Evolutionary conservation across 768 basidiomycete species (phyloP), one percentile per base, ranked within the genome.

Genomic region (Mycena chlorophos): DNA sequence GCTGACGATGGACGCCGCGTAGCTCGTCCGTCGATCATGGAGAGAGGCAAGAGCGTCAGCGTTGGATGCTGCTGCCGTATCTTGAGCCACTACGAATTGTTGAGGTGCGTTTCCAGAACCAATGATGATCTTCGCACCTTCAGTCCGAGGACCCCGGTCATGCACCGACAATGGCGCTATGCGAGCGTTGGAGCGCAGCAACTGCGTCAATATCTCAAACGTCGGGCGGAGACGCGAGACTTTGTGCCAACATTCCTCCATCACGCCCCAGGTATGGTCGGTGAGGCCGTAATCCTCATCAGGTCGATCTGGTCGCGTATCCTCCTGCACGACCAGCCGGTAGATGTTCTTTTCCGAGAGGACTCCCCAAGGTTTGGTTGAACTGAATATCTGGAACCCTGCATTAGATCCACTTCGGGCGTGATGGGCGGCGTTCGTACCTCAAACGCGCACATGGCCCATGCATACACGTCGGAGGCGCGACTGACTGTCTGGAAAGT

Each of bases 401-500:
- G 12, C 37, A 27, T 12, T n/a, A 51, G 29, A 17, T 2, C 3
- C n/a, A 16, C 13, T 25, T 22, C n/a, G 16, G 14, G 1, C 17
- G 13, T 17, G 31, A 37, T n/a, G 31, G 20, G 13, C 28, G 31
- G 49, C 53, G 19, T 50, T 12, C 40, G 8, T 6, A 69, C 68
- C 55, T 69, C 65, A 20, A 62, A 56, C 23, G 66, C 59, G 37
- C 47, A 58, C 68, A 69, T 69, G 2, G 66, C 65, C 62, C 66
- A 69, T 1, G 68, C 65, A 49, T 56, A 69, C 12, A 68, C 66
- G 43, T 69, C 68, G 5, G 68, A 68, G n/a, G 66, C 28, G 31
- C 55, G 56, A 23, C 66, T 66, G 10, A 58, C 27, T 5, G 65
- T 65, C 66, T 69, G 43, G 4, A 49, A 55, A 26, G 29, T 10